Base-by-base conservation (phyloP, 176 grass and related monocot genomes). In the Hordeum vulgare region DNA sequence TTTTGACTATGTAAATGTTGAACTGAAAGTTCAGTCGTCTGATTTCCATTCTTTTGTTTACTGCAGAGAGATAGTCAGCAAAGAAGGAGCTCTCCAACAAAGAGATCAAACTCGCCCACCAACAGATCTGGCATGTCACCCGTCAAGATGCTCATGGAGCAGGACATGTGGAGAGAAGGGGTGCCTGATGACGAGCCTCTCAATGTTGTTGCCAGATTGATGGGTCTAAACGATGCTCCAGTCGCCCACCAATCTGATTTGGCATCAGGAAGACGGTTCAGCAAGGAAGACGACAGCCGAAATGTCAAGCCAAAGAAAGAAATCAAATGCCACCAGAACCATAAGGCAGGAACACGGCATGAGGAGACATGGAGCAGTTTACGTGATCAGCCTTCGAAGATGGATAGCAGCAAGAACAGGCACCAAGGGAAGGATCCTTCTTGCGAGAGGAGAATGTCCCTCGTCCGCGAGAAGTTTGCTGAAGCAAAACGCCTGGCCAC, bases 101-200 rank as follows among this genome's bases (percentile, higher is more conserved):
- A 88, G 65, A 88, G 82, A 75, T 87, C 85, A 44, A 80, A 47
- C 34, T 83, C 82, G 1, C 87, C 81, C 4, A 88, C 77, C 78
- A 92, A 91, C 86, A 94, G 85, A 78, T 79, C 86, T 24, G 74
- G 87, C 44, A 85, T 81, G 74, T 78, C 85, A 0, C 89, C 93
- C n/a, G 87, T 94, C 66, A 99, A 92, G 82, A 89, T 88, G 91
- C 91, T 94, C 39, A 94, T 99, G 64, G 91, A 91, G 81, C 85
- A 90, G 85, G 96, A 96, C 77, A 99, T 99, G 93, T 90, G 87
- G 91, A 89, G 81, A 89, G 87, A 93, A 87, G 86, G 81, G 54
- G 18, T 60, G 14, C 81, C 80, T 15, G 89, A 91, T 17, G 87
- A 90, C 12, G 89, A 92, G 66, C 84, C 93, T 7, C 75, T 89